phyloP scores from a whole-genome alignment of 441 rosid genomes.

The Populus hybrid region DNA sequence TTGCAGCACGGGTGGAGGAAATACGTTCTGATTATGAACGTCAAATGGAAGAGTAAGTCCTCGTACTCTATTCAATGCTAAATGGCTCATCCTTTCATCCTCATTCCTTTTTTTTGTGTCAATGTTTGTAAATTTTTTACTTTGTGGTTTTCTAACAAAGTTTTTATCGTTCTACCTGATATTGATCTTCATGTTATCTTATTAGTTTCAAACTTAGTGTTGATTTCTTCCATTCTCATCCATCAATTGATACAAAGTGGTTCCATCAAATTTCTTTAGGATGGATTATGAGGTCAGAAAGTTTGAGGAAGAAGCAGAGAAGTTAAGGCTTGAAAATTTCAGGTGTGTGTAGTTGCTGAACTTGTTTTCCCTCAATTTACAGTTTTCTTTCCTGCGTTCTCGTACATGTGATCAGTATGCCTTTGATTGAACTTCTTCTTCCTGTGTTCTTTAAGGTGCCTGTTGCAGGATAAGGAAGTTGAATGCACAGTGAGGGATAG shows the following conservation, averaged over 20 bases:
- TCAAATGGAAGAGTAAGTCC: constrained; percentile 76
- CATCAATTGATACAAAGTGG: constrained; percentile 12
- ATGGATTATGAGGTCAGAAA: constrained; percentile 63
- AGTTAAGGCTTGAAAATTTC: constrained; percentile 55
- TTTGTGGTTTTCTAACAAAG: not conserved
- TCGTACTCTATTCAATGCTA: not conserved
- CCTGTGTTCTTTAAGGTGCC: constrained; percentile 33
- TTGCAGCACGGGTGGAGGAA: constrained; percentile 51
- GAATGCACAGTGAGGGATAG: constrained; percentile 52
- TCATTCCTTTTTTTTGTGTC: not conserved
- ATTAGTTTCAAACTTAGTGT: not conserved
- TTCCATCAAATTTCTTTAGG: constrained; percentile 37
- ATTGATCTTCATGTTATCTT: not conserved
- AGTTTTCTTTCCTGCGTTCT: constrained; percentile 6
- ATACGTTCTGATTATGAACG: constrained; percentile 62
- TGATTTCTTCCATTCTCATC: not conserved
- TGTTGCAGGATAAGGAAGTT: constrained; percentile 42
- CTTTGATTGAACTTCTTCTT: constrained; percentile 7
- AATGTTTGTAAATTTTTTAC: not conserved
- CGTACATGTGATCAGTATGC: not conserved
- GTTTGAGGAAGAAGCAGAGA: constrained; percentile 65
- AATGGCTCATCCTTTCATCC: constrained; percentile 1
- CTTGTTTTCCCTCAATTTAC: not conserved
- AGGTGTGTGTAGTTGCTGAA: constrained; percentile 34
- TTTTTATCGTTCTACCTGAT: not conserved